These are phyloP conservation scores for Talaromyces amestolkiae DNA, from an alignment of 2,329 filamentous ascomycete species.

Conservation along the genomic window DNA sequence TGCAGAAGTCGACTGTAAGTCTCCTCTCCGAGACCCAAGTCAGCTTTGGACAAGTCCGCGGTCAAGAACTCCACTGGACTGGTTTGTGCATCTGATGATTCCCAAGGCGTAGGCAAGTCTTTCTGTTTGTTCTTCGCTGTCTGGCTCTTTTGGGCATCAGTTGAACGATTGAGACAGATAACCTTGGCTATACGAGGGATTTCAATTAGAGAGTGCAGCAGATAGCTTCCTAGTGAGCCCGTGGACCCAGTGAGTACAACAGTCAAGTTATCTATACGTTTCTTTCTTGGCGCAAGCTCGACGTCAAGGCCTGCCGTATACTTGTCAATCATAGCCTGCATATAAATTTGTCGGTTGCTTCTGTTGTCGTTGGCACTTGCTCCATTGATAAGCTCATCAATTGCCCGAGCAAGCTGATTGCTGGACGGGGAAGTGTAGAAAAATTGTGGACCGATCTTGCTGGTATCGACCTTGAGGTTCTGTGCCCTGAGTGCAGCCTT, in stretches of 20 bases:
- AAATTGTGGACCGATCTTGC: conserved; percentile 17
- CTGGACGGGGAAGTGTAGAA: conserved; percentile 19
- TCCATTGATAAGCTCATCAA: conserved; percentile 14
- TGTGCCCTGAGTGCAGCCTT: conserved; percentile 17
- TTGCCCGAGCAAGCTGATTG: conserved; percentile 14
- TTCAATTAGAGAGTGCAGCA: conserved; percentile 41
- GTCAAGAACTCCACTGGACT: conserved; percentile 39
- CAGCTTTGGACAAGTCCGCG: conserved; percentile 25
- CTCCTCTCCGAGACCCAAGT: conserved; percentile 27
- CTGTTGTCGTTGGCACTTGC: not conserved
- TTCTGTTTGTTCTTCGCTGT: conserved; percentile 36
- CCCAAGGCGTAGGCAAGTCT: conserved; percentile 27
- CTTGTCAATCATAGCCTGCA: conserved; percentile 17
- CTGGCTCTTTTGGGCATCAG: conserved; percentile 46
- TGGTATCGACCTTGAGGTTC: conserved; percentile 5
- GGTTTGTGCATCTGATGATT: not conserved
- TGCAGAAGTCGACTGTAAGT: conserved; percentile 27
- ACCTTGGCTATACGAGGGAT: conserved; percentile 41
- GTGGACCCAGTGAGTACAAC: conserved; percentile 51
- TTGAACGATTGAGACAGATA: conserved; percentile 51
- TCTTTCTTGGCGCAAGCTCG: conserved; percentile 6
- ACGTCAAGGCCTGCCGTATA: conserved; percentile 7
- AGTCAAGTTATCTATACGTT: conserved; percentile 8
- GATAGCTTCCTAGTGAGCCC: conserved; percentile 50
- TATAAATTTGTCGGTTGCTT: not conserved